These are phyloP conservation scores for Schoenoplectus triqueter DNA, from an alignment of 202 grass and related monocot genomes.

Conservation along the genomic window DNA sequence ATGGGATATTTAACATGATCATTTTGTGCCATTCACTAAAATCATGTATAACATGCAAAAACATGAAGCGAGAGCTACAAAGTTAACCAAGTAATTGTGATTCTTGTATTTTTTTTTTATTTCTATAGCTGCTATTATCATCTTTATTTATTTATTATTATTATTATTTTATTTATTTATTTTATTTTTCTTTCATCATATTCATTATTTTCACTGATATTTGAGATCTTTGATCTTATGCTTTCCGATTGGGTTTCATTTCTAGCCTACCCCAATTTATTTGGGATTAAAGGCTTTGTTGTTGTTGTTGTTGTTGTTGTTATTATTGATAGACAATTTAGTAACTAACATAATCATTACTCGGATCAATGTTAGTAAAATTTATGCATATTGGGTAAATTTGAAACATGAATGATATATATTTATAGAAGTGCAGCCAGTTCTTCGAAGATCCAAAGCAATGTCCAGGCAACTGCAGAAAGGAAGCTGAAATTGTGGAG, in stretches of 20 bases:
- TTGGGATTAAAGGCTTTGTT: too few species aligned
- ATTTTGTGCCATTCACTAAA: background rate
- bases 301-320: background rate
- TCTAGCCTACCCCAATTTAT: too few species aligned
- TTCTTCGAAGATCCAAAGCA: background rate
- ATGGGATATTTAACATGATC: background rate
- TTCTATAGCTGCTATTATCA: background rate
- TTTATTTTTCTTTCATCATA: background rate
- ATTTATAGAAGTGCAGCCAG: background rate
- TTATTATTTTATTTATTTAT: too few species aligned
- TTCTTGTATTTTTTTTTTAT: background rate
- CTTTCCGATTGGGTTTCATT: background rate
- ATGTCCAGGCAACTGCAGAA: background rate
- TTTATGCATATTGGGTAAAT: constrained; percentile 1
- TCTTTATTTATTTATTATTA: too few species aligned
- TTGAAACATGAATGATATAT: background rate
- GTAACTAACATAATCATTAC: background rate
- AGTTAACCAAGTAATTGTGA: background rate
- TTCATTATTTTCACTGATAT: too few species aligned
- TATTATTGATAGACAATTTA: background rate
- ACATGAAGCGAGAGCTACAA: background rate
- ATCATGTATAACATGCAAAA: background rate
- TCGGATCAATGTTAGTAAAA: background rate
- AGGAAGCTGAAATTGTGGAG: background rate
- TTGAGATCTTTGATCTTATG: background rate